Evolutionary conservation across 768 basidiomycete species (phyloP).

Genomic region (Boletus patriciae): DNA sequence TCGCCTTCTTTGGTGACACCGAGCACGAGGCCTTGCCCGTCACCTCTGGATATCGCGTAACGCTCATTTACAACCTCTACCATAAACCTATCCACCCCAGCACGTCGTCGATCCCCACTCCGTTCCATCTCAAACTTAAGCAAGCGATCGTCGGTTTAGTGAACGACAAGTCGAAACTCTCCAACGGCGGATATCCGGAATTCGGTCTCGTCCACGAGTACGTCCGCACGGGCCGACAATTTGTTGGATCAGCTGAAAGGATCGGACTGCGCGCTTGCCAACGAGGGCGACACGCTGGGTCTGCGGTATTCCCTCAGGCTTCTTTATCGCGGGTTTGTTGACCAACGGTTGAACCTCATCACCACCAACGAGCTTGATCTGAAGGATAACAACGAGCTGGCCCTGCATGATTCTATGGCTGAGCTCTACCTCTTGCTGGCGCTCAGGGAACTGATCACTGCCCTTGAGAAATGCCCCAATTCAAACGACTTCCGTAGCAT

Average conservation of each 20-base stretch:
- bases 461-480: no score
- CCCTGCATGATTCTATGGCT: not conserved
- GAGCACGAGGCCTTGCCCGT: constrained; percentile 47
- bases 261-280: constrained; percentile 1
- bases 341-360: not conserved
- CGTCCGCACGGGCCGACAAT: not conserved
- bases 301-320: constrained; percentile 1
- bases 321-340: not conserved
- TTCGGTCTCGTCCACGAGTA: constrained; percentile 39
- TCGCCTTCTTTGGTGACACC: constrained; percentile 43
- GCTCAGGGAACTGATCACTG: not conserved
- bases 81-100: no score
- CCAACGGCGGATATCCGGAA: constrained; percentile 34
- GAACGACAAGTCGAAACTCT: no score
- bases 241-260: constrained; percentile 16
- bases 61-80: constrained; percentile 46
- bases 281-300: constrained; percentile 4
- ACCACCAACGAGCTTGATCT: not conserved
- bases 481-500: constrained; percentile 16
- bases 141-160: no score
- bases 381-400: no score
- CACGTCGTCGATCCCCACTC: no score
- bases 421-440: not conserved
- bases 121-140: no score
- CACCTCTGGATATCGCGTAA: constrained; percentile 42